Percentiles rank a stretch among this genome's conserved stretches.
These are phyloP conservation scores for Panaeolus papilionaceus DNA, from an alignment of 768 basidiomycete genomes.

Conservation along the genomic window DNA sequence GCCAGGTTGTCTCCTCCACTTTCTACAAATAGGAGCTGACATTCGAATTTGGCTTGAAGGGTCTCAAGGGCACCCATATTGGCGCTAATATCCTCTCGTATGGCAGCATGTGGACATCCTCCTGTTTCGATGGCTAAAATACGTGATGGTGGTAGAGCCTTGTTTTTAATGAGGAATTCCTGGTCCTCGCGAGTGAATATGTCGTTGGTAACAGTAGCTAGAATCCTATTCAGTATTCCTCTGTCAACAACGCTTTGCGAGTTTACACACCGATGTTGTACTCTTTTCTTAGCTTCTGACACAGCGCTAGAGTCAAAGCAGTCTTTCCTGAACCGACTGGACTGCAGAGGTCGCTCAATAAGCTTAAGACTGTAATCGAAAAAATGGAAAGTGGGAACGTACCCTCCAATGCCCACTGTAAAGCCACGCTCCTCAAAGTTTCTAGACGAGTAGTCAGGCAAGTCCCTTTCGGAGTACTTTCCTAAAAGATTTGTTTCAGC, in stretches of 20 bases:
- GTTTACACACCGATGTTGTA: slow-evolving; percentile 83
- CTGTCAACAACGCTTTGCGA: neutral
- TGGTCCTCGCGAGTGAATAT: slow-evolving; percentile 99
- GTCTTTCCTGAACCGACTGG: slow-evolving; percentile 99
- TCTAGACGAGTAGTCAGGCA: slow-evolving; percentile 84
- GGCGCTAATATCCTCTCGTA: slow-evolving; percentile 96
- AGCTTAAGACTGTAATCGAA: no score
- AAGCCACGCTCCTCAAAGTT: slow-evolving; percentile 95
- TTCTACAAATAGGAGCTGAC: slow-evolving; percentile 93
- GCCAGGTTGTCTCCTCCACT: slow-evolving; percentile 97
- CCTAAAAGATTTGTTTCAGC: slow-evolving; percentile 51
- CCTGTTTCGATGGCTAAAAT: slow-evolving; percentile 98
- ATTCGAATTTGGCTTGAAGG: slow-evolving; percentile 88
- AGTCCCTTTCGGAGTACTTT: slow-evolving; percentile 89
- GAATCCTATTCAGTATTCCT: neutral
- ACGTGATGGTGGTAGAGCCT: slow-evolving; percentile 81
- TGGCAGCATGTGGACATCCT: slow-evolving; percentile 97
- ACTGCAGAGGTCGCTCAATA: neutral
- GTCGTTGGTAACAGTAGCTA: slow-evolving; percentile 97
- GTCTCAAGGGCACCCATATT: slow-evolving; percentile 97
- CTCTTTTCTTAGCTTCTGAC: slow-evolving; percentile 76
- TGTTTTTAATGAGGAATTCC: slow-evolving; percentile 94
- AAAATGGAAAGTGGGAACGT: slow-evolving; percentile 30
- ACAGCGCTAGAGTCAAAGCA: slow-evolving; percentile 89
- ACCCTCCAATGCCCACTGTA: slow-evolving; percentile 99